Base-by-base conservation (phyloP, 2,329 filamentous ascomycete species). In the Cephalotrichum gorgonifer region DNA sequence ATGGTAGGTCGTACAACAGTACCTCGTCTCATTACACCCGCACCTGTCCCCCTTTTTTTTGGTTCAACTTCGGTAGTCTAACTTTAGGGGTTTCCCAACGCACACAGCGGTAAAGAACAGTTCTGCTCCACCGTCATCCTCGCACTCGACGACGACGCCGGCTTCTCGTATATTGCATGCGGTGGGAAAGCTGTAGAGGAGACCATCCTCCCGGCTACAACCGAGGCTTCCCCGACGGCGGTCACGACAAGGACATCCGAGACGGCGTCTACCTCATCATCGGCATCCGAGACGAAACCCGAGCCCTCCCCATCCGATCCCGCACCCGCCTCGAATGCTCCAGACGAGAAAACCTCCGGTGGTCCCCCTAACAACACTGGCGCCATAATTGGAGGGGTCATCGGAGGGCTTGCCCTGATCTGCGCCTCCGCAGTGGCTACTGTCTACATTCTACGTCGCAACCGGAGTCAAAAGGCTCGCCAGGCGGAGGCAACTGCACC, bases 81-180 rank as follows among this genome's bases (percentile, higher is more conserved):
- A n/a, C n/a, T n/a, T n/a, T n/a, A n/a, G n/a, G n/a, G n/a, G n/a
- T n/a, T n/a, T n/a, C n/a, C n/a, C n/a, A n/a, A n/a, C n/a, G n/a
- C n/a, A n/a, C 45, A 47, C 1, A 53, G 58, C n/a, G 47, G 41
- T 1, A 27, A 35, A 8, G 27, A 43, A 3, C 39, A 56, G 3
- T 65, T 57, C 48, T 69, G 65, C 43, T 67, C 64, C 2, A 62
- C 60, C 0, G 62, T 60, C 1, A 54, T 66, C 25, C 47, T 70
- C 22, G 61, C 57, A 1, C 58, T 61, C 22, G 56, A 58, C 6
- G 52, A 60, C 20, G 60, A 61, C 47, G 57, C 64, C 17, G 61
- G 57, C 8, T 68, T 66, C 39, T 59, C 61, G 1, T 67, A 68
- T 31, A 57, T 65, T 17, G 62, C 62, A 6, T 67, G 66, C 30